Base-by-base conservation (phyloP, 345 rosid genomes). In the Geranium rotundifolium region DNA sequence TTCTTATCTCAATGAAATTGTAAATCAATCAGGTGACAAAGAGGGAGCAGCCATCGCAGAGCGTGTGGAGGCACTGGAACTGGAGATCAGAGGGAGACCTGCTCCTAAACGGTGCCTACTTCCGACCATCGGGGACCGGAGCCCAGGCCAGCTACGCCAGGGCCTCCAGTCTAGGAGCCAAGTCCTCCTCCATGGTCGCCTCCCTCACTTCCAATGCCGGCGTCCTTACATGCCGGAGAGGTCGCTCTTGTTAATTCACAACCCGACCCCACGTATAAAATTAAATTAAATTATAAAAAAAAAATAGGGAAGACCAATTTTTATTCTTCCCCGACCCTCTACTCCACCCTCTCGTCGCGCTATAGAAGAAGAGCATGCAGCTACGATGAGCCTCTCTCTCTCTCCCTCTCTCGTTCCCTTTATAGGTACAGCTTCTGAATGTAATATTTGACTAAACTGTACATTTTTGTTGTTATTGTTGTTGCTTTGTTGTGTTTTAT, bases 61-160 rank as follows among this genome's bases (percentile, higher is more conserved):
- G 67, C 46, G 12, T 59, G 39, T 80, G 84, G 84, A 73, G 68
- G 71, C 3, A 29, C 61, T 80, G 84, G 84, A 80, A 77, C 66
- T 80, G 84, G 84, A 75, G 81, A 34, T 72, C 84, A 6, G 80
- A 77, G 59, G 84, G 84, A 37, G 84, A 80, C 63, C 69, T 77
- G 19, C 34, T 80, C 59, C 67, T 70, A 31, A 80, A 80, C 31
- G 84, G 84, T 4, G 84, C 82, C 15, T 80, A 72, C 72, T 80
- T 80, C 75, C 75, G 73, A 15, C 71, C 78, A 56, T 80, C 84
- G 0, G 84, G 84, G 20, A 76, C 78, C 0, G 80, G 80, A 58
- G 80, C 84, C n/a, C 64, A 76, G 7, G 67, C 62, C 2, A 75
- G 76, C 76, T 80, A 77, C 13, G 78, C 80, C 54, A 76, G 80